Conservation (phyloP, 75 land plant species). For the Pinus albicaulis region DNA sequence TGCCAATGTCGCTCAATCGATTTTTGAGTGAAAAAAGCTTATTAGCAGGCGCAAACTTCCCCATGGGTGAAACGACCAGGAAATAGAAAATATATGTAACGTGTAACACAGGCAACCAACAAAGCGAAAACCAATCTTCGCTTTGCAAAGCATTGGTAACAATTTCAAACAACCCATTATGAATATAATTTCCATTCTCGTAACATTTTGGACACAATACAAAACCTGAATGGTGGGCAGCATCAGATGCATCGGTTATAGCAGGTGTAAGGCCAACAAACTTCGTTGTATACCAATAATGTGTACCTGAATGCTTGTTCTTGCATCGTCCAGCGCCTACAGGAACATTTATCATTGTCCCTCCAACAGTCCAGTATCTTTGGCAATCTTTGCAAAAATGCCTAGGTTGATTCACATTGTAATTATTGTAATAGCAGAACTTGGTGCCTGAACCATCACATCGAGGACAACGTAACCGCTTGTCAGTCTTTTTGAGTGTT, state of each 20-base stretch:
- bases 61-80: too few species aligned
- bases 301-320: slow-evolving; percentile 9
- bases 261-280: background rate
- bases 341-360: slow-evolving; percentile 35
- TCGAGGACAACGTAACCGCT: slow-evolving; percentile 28
- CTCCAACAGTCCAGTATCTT: slow-evolving; percentile 42
- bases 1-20: too few species aligned
- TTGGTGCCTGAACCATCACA: slow-evolving; percentile 35
- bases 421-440: slow-evolving; percentile 39
- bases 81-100: too few species aligned
- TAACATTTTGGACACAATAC: too few species aligned
- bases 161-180: too few species aligned
- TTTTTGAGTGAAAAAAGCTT: too few species aligned
- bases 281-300: background rate
- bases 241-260: background rate
- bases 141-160: too few species aligned
- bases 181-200: too few species aligned
- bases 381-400: slow-evolving; percentile 37
- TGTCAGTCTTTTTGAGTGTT: slow-evolving; percentile 14
- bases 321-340: slow-evolving; percentile 35
- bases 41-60: too few species aligned
- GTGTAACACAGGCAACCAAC: too few species aligned
- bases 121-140: too few species aligned
- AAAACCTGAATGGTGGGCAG: slow-evolving; percentile 4
- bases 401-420: slow-evolving; percentile 33